Percentiles rank a stretch among this genome's conserved stretches.
Evolutionary conservation across 306 rosid species (phyloP).

Genomic region (Medicago arabica): DNA sequence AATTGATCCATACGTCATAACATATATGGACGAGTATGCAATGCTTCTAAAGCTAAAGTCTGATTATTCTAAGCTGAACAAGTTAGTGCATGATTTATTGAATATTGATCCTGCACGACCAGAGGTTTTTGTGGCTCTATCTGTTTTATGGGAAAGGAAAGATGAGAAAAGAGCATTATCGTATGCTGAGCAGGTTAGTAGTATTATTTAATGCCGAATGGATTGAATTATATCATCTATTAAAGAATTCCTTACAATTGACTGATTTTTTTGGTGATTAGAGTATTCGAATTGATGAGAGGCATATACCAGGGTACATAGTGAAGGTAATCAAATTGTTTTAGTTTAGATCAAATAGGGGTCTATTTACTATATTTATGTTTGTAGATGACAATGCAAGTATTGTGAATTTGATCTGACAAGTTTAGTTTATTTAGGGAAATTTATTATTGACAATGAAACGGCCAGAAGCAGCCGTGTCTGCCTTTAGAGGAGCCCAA

Average conservation of each 20-base stretch:
- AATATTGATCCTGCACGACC: constrained; percentile 91
- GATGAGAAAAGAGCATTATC: constrained; percentile 92
- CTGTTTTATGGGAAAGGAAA: constrained; percentile 94
- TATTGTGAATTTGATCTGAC: constrained; percentile 25
- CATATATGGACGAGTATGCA: constrained; percentile 99
- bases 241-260: constrained; percentile 40
- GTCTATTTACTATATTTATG: constrained; percentile 19
- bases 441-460: constrained; percentile 77
- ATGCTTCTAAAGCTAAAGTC: constrained; percentile 94
- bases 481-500: constrained; percentile 94
- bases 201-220: constrained; percentile 31
- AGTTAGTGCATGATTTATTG: constrained; percentile 86
- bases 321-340: constrained; percentile 75
- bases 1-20: constrained; percentile 83
- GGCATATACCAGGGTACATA: constrained; percentile 90
- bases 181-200: constrained; percentile 89
- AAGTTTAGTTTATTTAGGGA: constrained; percentile 61
- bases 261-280: constrained; percentile 54
- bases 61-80: constrained; percentile 84
- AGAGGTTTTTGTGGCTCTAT: constrained; percentile 93
- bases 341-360: constrained; percentile 14
- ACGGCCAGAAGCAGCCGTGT: constrained; percentile 84
- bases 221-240: constrained; percentile 38
- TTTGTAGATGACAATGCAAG: constrained; percentile 17
- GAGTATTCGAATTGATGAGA: constrained; percentile 88